phyloP scores from a whole-genome alignment of 805 yeast genomes.

The Zygosaccharomyces bailii region DNA sequence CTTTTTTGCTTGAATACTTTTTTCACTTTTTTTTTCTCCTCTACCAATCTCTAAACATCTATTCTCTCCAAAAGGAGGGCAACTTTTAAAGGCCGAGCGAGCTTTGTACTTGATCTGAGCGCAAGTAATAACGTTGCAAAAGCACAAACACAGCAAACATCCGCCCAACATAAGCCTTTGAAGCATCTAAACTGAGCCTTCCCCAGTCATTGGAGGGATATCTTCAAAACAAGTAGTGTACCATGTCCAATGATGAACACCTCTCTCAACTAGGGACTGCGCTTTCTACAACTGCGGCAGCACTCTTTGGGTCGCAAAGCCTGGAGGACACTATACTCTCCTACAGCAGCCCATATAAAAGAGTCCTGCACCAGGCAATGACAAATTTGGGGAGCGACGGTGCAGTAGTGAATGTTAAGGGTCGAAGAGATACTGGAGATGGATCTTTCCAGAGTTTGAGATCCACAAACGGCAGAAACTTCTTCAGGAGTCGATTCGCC shows the following conservation, averaged over 20 bases:
- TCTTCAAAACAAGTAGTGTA: constrained; percentile 2
- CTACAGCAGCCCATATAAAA: constrained; percentile 32
- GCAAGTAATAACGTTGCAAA: not conserved
- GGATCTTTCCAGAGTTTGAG: constrained; percentile 30
- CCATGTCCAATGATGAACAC: constrained; percentile 29
- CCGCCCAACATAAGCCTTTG: not conserved
- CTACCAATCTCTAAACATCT: not conserved
- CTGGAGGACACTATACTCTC: constrained; percentile 35
- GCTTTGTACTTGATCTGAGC: not conserved
- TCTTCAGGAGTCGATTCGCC: constrained; percentile 38
- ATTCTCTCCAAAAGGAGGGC: constrained; percentile 1
- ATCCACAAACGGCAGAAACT: constrained; percentile 36
- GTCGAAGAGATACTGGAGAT: constrained; percentile 13
- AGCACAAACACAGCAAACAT: not conserved
- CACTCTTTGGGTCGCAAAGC: constrained; percentile 44
- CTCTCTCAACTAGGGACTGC: constrained; percentile 44
- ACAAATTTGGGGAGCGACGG: constrained; percentile 22
- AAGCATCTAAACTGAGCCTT: not conserved
- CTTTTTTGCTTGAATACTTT: not conserved
- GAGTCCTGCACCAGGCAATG: constrained; percentile 30
- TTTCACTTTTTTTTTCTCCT: not conserved
- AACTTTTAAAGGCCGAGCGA: constrained; percentile 1
- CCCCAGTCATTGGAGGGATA: not conserved
- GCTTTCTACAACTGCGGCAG: constrained; percentile 55
- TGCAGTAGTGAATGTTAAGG: constrained; percentile 15